A percentile compares a stretch with the other conserved stretches of the same genome.
phyloP scores from a whole-genome alignment of 2,329 filamentous ascomycete species.

The Pyricularia pennisetigena region DNA sequence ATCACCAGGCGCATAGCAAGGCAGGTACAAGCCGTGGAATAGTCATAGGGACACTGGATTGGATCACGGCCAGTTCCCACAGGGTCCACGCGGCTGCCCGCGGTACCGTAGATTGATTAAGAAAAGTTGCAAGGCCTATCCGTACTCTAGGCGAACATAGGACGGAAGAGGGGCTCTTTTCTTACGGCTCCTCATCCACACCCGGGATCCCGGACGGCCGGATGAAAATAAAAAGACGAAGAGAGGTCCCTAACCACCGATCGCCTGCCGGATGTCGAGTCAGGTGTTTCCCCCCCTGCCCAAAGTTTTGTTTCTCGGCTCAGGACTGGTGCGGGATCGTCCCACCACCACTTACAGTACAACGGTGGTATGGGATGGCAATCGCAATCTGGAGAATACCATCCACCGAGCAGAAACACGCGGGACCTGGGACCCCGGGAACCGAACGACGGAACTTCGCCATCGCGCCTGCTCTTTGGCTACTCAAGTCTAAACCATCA shows the following conservation, averaged over 20 bases:
- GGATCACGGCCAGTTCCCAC: neutral
- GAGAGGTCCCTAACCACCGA: neutral
- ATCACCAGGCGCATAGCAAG: neutral
- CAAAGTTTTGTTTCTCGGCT: neutral
- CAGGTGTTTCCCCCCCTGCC: neutral
- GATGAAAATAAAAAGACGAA: neutral
- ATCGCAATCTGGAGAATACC: conserved; percentile 1
- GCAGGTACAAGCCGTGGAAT: neutral
- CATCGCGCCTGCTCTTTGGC: neutral
- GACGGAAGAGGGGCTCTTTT: neutral
- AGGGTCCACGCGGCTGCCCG: neutral
- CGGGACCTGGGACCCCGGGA: neutral
- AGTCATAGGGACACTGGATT: neutral
- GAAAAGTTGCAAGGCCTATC: neutral
- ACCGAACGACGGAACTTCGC: neutral
- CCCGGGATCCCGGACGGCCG: neutral
- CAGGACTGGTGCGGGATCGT: neutral
- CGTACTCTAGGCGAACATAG: neutral
- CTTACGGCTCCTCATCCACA: too few species aligned
- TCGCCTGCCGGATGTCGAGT: neutral
- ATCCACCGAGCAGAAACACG: neutral
- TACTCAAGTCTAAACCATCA: neutral
- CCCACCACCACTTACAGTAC: neutral
- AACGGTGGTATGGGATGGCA: neutral
- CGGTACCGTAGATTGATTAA: neutral